Percentiles rank a stretch among this genome's conserved stretches.
phyloP scores from a whole-genome alignment of 1,284 basidiomycete genomes.

The Agroathelia rolfsii region DNA sequence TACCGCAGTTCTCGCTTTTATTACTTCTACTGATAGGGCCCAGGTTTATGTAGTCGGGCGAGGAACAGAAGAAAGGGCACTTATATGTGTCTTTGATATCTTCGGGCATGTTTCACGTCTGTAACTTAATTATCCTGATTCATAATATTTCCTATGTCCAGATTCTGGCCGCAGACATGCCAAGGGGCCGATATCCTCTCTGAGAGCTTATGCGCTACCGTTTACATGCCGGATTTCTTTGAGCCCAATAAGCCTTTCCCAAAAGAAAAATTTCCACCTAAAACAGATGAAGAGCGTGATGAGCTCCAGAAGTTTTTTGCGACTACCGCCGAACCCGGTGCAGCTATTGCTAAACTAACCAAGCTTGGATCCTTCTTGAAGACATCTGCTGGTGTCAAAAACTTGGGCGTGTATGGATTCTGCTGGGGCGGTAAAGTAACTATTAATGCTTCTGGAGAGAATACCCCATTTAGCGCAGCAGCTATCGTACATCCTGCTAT shows the following conservation, averaged over 20 bases:
- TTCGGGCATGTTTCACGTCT: no score
- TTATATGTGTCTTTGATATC: constrained; percentile 38
- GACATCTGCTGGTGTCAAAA: constrained; percentile 26
- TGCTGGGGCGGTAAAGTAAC: constrained; percentile 39
- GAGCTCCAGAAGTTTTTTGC: constrained; percentile 33
- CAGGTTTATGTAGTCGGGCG: constrained; percentile 31
- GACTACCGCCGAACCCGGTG: constrained; percentile 24
- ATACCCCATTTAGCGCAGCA: constrained; percentile 26
- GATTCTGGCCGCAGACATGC: constrained; percentile 31
- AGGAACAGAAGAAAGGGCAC: constrained; percentile 25
- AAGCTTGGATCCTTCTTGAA: constrained; percentile 27
- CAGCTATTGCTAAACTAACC: constrained; percentile 26
- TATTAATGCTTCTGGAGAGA: constrained; percentile 19
- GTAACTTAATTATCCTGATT: no score
- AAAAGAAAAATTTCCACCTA: constrained; percentile 30
- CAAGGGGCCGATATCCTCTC: constrained; percentile 38
- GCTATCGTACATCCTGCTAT: constrained; percentile 32
- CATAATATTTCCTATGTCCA: no score
- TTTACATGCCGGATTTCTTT: constrained; percentile 42
- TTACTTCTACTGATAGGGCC: no score
- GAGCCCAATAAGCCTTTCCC: constrained; percentile 30
- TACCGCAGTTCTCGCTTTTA: no score
- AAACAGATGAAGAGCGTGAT: constrained; percentile 25
- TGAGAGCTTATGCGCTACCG: constrained; percentile 23
- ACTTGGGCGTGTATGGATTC: constrained; percentile 28